These are phyloP conservation scores for Rhizopus sp. DNA, from an alignment of 371 early-diverging fungal species.

Conservation along the genomic window DNA sequence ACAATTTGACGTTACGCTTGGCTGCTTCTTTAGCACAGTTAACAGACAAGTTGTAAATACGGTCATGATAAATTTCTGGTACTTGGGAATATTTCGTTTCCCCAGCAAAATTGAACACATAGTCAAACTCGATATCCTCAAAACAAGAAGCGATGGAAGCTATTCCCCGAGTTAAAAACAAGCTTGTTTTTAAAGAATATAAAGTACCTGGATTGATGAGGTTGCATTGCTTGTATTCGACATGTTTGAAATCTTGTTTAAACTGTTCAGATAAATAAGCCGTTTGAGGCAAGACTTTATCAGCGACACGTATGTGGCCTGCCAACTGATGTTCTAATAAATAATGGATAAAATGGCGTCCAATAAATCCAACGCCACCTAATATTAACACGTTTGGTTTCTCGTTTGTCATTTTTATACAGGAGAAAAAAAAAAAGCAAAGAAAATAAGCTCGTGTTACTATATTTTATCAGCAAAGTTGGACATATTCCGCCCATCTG, in stretches of 20 bases:
- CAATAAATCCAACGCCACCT: conserved; percentile 89
- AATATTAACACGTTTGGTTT: conserved; percentile 61
- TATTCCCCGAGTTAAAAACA: conserved; percentile 11
- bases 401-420: conserved; percentile 11
- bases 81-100: conserved; percentile 91
- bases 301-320: conserved; percentile 78
- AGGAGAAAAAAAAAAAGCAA: conserved; percentile 1
- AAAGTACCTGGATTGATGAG: conserved; percentile 70
- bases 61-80: conserved; percentile 85
- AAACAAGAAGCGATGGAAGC: conserved; percentile 78
- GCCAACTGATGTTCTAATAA: conserved; percentile 70
- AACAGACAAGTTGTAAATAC: conserved; percentile 73
- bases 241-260: conserved; percentile 67
- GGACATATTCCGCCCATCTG: no score
- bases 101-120: conserved; percentile 88
- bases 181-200: conserved; percentile 7
- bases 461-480: no score
- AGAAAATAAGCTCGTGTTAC: conserved; percentile 4
- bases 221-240: conserved; percentile 86
- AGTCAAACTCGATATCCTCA: conserved; percentile 77
- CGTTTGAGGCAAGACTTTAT: conserved; percentile 87
- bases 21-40: conserved; percentile 84
- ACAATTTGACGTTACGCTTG: conserved; percentile 69
- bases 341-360: conserved; percentile 77
- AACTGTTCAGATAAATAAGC: conserved; percentile 74